These are phyloP conservation scores for Amanita subjunquillea DNA, from an alignment of 768 basidiomycete species.

Conservation along the genomic window DNA sequence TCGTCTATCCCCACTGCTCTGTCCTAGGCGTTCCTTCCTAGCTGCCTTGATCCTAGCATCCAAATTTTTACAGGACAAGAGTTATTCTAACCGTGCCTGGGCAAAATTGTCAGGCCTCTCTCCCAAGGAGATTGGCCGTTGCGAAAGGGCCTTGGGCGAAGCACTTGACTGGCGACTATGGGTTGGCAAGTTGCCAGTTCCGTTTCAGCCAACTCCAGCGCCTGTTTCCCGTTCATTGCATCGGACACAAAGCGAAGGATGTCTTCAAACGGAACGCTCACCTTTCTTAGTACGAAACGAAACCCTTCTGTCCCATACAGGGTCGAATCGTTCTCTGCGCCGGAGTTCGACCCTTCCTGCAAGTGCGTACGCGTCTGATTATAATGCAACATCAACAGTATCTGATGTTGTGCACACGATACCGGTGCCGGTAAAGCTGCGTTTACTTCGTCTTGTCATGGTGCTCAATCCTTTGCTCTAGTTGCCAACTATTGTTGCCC, in stretches of 20 bases:
- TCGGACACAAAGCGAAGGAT: slow-evolving; percentile 7
- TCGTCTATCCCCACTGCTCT: slow-evolving; percentile 75
- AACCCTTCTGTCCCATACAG: background rate
- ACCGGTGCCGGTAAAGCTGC: background rate
- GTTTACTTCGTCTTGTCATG: background rate
- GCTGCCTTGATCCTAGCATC: slow-evolving; percentile 83
- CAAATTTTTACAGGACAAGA: slow-evolving; percentile 90
- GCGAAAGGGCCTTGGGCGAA: slow-evolving; percentile 81
- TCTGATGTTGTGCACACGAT: background rate
- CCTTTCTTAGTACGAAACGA: slow-evolving; percentile 16
- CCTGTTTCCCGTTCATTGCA: slow-evolving; percentile 4
- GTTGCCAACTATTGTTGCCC: background rate
- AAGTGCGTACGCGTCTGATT: slow-evolving; percentile 12
- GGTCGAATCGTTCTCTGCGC: slow-evolving; percentile 18
- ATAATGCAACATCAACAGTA: background rate
- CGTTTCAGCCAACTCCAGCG: slow-evolving; percentile 9
- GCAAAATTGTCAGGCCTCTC: slow-evolving; percentile 86
- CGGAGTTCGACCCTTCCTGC: slow-evolving; percentile 33
- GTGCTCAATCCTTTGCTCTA: background rate
- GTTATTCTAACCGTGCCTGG: slow-evolving; percentile 92
- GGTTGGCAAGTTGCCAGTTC: slow-evolving; percentile 61
- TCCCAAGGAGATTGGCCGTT: slow-evolving; percentile 76
- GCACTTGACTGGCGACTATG: slow-evolving; percentile 88
- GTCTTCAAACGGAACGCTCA: slow-evolving; percentile 12
- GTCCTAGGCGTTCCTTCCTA: slow-evolving; percentile 82